Evolutionary conservation across 805 yeast genomes (phyloP), one percentile per base, ranked within the genome.

Genomic region (Torulaspora indica): DNA sequence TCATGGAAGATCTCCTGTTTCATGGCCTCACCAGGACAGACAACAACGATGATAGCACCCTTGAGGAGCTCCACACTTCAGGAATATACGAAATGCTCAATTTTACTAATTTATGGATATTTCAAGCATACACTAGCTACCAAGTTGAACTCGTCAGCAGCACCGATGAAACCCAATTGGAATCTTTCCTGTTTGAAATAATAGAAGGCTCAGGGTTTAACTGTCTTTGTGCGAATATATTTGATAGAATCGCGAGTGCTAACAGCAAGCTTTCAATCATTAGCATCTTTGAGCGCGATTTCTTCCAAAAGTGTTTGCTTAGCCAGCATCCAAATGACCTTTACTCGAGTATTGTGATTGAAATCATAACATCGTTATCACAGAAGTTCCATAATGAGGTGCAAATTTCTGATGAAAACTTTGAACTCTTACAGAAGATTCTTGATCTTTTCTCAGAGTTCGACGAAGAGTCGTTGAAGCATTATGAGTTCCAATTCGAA

Each of bases 81-180:
- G 54, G 48, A 3, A 29, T 49, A 17, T 59, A 49, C 37, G 33
- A 41, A 8, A 43, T 42, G 20, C 49, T 61, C 35, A 61, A 63
- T 41, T 64, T 64, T 42, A 50, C 62, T 7, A 64, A 61, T 42
- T 32, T 60, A 17, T 60, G 66, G 66, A 45, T 61, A 7, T 61
- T 61, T 39, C 64, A 63, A 40, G 54, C 56, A 1, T 53, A 48
- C 30, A 56, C 65, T 2, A 47, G 49, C 17, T 58, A 43, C 34
- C 49, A 44, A 29, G 32, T 54, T 24, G 43, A 49, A 9, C 30
- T 40, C 13, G 30, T 53, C 10, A 22, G 30, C n/a, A 15, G 24
- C 17, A 38, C 36, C 22, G 44, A 31, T 18, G 22, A 28, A 8
- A 22, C 36, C 6, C 25, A 33, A 1, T 34, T 54, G 32, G 51